A percentile compares a stretch with the other conserved stretches of the same genome.
Evolutionary conservation across 106 monocot genomes (phyloP).

Genomic region (Phalaenopsis aphrodite): DNA sequence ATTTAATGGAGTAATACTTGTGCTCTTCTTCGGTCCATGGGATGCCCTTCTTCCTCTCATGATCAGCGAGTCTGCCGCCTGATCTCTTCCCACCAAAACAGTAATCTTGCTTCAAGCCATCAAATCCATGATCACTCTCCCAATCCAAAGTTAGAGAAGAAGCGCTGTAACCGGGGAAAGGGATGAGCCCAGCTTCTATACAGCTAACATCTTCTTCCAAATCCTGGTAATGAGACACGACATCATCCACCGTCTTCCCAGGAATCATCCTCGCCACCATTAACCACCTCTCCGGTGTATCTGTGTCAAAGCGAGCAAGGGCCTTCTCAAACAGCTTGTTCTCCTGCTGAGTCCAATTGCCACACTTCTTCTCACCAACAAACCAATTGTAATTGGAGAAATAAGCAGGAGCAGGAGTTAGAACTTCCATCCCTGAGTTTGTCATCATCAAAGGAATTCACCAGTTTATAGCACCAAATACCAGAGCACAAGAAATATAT

Average conservation of each 20-base stretch:
- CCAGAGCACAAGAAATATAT: neutral
- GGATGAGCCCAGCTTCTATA: slow-evolving; percentile 72
- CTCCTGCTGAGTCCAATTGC: slow-evolving; percentile 54
- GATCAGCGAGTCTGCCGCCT: slow-evolving; percentile 31
- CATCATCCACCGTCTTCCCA: slow-evolving; percentile 49
- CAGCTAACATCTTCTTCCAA: slow-evolving; percentile 64
- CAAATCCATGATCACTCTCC: slow-evolving; percentile 22
- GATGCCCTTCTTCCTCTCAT: slow-evolving; percentile 86
- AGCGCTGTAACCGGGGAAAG: slow-evolving; percentile 40
- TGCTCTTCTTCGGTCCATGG: slow-evolving; percentile 97
- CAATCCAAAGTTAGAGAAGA: slow-evolving; percentile 45
- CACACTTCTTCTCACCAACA: slow-evolving; percentile 8
- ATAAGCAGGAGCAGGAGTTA: slow-evolving; percentile 18
- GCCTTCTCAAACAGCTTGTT: slow-evolving; percentile 84
- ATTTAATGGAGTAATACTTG: slow-evolving; percentile 28
- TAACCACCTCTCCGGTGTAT: slow-evolving; percentile 54
- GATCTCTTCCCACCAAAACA: slow-evolving; percentile 34
- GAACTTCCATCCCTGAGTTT: slow-evolving; percentile 16
- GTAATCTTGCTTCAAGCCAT: slow-evolving; percentile 32
- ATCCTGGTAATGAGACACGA: slow-evolving; percentile 50
- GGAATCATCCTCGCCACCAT: slow-evolving; percentile 52
- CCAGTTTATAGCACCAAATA: neutral
- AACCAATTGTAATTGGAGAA: slow-evolving; percentile 26
- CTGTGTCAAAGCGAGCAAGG: slow-evolving; percentile 44
- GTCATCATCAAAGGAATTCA: slow-evolving; percentile 13